Base-by-base conservation (phyloP, 2,329 filamentous ascomycete species). In the Trichoderma sp. region DNA sequence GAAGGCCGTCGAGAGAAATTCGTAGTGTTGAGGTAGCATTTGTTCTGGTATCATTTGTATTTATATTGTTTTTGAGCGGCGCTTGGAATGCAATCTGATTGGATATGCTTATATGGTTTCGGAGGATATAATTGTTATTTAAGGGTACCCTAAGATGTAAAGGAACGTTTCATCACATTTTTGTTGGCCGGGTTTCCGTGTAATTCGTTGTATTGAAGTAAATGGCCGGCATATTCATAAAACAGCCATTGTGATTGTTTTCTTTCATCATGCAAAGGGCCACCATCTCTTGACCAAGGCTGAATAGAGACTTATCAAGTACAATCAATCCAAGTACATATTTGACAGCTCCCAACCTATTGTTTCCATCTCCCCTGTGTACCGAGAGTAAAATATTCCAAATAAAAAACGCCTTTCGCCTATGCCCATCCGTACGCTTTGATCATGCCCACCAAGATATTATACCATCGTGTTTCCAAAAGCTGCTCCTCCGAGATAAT, bases 1-100 rank as follows among this genome's bases (percentile, higher is more conserved):
- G 62, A 75, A 77, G 47, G 72, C 76, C 7, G 64, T 80, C 23
- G 72, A 72, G 17, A 73, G 66, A 59, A 50, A 72, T 3, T 70
- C 63, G 11, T 68, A 32, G 58, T 32, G 26, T 43, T n/a, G 8
- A 6, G 5, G n/a, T 26, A 53, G 13, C 20, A 3, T 59, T 65
- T 32, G 26, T 47, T 12, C 32, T 57, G 28, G 17, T 47, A 26
- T 36, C 2, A n/a, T 7, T 50, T 32, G 2, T 55, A n/a, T 68
- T 39, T 30, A 1, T 15, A 12, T 30, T 20, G 5, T 9, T 17
- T 30, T n/a, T 43, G 12, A 20, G 12, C 11, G 36, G 57, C 55
- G 34, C 28, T 32, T 34, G 17, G 26, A 17, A 3, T 47, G 13
- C 3, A 26, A 50, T 26, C 12, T 15, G 6, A 12, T 32, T 50